These are phyloP conservation scores for Allium cepa DNA, from an alignment of 106 monocot genomes.

Conservation along the genomic window DNA sequence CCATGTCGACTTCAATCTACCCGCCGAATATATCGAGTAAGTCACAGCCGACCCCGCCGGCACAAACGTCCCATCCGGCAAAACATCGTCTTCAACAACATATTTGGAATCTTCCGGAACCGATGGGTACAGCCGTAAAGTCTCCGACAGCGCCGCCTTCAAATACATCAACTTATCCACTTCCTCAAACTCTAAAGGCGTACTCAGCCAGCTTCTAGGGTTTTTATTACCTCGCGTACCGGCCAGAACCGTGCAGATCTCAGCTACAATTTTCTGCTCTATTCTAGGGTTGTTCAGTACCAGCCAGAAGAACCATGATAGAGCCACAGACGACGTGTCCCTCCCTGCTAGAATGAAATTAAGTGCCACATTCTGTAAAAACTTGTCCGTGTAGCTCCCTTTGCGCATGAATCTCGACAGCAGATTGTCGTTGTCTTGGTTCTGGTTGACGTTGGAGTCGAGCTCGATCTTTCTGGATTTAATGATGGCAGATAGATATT, in stretches of 20 bases:
- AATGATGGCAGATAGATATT: conserved; percentile 54
- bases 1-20: conserved; percentile 75
- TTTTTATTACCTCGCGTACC: conserved; percentile 16
- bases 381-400: conserved; percentile 35
- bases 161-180: conserved; percentile 40
- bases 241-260: conserved; percentile 29
- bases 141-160: conserved; percentile 54
- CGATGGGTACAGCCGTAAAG: conserved; percentile 61
- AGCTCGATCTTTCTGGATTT: conserved; percentile 59
- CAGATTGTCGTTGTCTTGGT: conserved; percentile 45
- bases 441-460: conserved; percentile 1
- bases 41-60: conserved; percentile 46
- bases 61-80: conserved; percentile 87
- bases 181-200: conserved; percentile 52
- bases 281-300: conserved; percentile 30
- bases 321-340: conserved; percentile 84
- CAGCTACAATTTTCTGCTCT: conserved; percentile 26
- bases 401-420: conserved; percentile 78
- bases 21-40: conserved; percentile 59
- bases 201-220: conserved; percentile 18
- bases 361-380: conserved; percentile 65
- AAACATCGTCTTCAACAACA: conserved; percentile 40
- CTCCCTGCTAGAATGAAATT: conserved; percentile 91
- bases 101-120: conserved; percentile 52
- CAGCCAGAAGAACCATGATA: conserved; percentile 88